Conservation (phyloP, 2,329 filamentous ascomycete genomes). For the Colletotrichum gloeosporioides region DNA sequence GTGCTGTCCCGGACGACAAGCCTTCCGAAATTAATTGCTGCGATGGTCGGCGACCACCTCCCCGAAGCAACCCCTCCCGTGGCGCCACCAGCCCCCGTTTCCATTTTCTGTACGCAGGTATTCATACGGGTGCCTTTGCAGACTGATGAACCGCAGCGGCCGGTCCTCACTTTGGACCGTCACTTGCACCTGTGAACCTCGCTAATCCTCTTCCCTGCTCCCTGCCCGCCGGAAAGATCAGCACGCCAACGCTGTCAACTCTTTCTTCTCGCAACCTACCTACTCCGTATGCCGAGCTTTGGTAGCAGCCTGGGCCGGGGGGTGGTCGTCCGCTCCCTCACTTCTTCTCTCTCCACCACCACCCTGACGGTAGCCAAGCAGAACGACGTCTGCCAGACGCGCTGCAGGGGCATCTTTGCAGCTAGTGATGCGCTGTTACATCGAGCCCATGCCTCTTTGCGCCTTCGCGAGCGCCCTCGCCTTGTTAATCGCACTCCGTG, state of each 20-base stretch:
- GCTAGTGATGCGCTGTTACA: not conserved
- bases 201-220: not conserved
- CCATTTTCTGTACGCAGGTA: not conserved
- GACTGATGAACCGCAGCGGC: not conserved
- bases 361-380: not conserved
- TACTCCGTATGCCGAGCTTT: not conserved
- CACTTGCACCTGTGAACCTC: not conserved
- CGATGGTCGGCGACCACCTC: constrained; percentile 10
- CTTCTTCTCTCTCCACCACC: not conserved
- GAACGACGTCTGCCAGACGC: not conserved
- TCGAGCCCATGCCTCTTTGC: not conserved
- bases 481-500: not conserved
- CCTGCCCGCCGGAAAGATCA: not conserved
- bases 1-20: constrained; percentile 4
- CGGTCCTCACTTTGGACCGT: not conserved
- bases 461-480: not conserved
- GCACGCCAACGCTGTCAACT: constrained; percentile 10
- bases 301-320: not conserved
- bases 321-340: not conserved
- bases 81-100: not conserved
- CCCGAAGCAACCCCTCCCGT: not conserved
- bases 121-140: not conserved
- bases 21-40: constrained; percentile 22
- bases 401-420: not conserved
- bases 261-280: not conserved